Percentiles rank a stretch among this genome's conserved stretches.
These are phyloP conservation scores for Theileria parva DNA, from an alignment of 169 alveolate species.

Conservation along the genomic window DNA sequence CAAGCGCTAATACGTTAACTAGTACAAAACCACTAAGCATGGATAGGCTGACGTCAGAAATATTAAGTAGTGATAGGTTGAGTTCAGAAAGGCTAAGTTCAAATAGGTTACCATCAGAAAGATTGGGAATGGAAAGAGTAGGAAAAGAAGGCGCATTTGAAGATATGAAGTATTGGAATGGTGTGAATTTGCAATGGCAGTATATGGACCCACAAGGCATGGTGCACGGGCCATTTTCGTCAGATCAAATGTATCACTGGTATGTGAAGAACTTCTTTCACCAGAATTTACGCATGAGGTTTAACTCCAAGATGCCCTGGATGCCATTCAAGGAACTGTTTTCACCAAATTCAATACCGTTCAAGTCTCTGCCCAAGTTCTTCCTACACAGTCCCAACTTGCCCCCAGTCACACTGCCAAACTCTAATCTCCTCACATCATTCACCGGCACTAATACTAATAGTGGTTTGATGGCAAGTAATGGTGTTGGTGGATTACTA, in stretches of 20 bases:
- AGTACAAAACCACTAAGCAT: neutral
- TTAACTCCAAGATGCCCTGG: constrained; percentile 76
- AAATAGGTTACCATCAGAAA: neutral
- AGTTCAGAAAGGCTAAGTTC: neutral
- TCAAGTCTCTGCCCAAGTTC: constrained; percentile 52
- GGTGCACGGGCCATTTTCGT: constrained; percentile 78
- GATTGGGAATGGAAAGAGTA: neutral
- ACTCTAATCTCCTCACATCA: neutral
- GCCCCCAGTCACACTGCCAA: neutral
- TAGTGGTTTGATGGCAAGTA: neutral
- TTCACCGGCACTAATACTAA: neutral
- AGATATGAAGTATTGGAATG: constrained; percentile 6
- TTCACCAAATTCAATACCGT: constrained; percentile 67
- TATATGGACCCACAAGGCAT: constrained; percentile 77
- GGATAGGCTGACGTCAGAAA: neutral
- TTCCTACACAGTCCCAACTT: neutral
- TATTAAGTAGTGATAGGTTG: neutral
- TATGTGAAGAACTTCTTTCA: constrained; percentile 73
- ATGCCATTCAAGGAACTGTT: constrained; percentile 69
- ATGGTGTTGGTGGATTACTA: neutral
- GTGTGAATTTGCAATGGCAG: constrained; percentile 69
- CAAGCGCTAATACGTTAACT: neutral
- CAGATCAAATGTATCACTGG: constrained; percentile 78
- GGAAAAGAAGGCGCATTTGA: neutral
- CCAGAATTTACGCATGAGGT: constrained; percentile 69